phyloP scores from a whole-genome alignment of 2,329 filamentous ascomycete species.

The Ophidiomyces ophidiicola region DNA sequence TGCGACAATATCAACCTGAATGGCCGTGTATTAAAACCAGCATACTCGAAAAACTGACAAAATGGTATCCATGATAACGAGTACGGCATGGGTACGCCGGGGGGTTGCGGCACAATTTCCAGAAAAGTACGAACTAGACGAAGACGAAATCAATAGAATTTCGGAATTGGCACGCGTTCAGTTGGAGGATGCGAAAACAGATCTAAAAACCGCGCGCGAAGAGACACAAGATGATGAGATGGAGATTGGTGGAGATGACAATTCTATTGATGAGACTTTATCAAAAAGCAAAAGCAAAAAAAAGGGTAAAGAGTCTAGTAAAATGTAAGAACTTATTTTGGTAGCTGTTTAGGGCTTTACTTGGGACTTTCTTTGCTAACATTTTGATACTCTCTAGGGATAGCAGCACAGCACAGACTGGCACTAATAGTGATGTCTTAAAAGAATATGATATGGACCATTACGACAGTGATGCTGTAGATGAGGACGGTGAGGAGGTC shows the following conservation, averaged over 20 bases:
- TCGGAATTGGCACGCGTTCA: constrained; percentile 62
- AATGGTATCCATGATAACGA: constrained; percentile 58
- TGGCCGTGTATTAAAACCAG: not conserved
- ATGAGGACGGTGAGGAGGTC: constrained; percentile 57
- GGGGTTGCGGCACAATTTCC: constrained; percentile 67
- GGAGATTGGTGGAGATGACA: constrained; percentile 21
- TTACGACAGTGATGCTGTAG: constrained; percentile 74
- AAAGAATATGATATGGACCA: constrained; percentile 94
- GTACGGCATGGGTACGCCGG: constrained; percentile 62
- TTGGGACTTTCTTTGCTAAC: not conserved
- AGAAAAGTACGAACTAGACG: constrained; percentile 61
- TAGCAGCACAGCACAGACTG: constrained; percentile 15
- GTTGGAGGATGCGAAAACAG: constrained; percentile 83
- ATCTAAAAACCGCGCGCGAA: constrained; percentile 57
- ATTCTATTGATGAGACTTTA: constrained; percentile 17
- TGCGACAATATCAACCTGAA: not conserved
- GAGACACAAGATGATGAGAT: constrained; percentile 30
- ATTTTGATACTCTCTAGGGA: not conserved
- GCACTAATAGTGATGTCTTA: constrained; percentile 67
- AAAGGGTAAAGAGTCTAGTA: constrained; percentile 15
- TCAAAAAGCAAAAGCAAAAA: constrained; percentile 18
- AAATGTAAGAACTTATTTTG: constrained; percentile 13
- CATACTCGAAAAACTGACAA: not conserved
- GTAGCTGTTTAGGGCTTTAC: not conserved
- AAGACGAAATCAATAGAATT: constrained; percentile 64